Conservation (phyloP, 106 monocot genomes). For the Phalaenopsis aphrodite region DNA sequence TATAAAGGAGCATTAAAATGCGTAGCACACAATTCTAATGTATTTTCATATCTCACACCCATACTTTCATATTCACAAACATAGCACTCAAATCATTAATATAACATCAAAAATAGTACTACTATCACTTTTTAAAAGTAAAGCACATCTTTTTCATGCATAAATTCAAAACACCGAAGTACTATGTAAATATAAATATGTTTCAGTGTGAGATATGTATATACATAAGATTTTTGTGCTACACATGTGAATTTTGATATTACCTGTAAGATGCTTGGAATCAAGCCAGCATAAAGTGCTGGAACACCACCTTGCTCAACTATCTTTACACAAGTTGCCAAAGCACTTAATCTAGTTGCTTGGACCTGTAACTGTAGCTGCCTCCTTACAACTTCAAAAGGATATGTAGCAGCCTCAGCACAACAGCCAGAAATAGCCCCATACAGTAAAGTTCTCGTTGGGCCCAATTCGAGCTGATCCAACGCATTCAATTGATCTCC, state of each 20-base stretch:
- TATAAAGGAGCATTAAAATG: not conserved
- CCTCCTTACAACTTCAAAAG: slow-evolving; percentile 88
- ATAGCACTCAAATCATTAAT: too few species aligned
- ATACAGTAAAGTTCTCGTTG: slow-evolving; percentile 76
- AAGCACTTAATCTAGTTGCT: slow-evolving; percentile 61
- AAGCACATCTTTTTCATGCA: too few species aligned
- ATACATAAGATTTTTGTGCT: too few species aligned
- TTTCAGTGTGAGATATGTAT: too few species aligned
- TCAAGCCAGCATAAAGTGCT: slow-evolving; percentile 82
- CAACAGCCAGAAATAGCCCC: slow-evolving; percentile 92
- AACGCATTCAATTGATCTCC: slow-evolving; percentile 60
- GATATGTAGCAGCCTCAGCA: slow-evolving; percentile 96
- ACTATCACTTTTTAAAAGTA: too few species aligned
- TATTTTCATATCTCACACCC: too few species aligned
- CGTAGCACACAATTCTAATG: too few species aligned
- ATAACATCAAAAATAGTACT: too few species aligned
- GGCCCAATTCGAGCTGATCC: slow-evolving; percentile 71
- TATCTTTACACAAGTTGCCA: slow-evolving; percentile 71
- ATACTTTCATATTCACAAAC: too few species aligned
- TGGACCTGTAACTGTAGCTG: slow-evolving; percentile 83
- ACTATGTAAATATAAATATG: too few species aligned
- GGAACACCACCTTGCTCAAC: slow-evolving; percentile 79
- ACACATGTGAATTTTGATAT: not conserved
- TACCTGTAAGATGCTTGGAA: slow-evolving; percentile 98
- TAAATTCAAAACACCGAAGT: too few species aligned